A percentile compares a stretch with the other conserved stretches of the same genome.
These are phyloP conservation scores for Flaveria trinervia DNA, from an alignment of 129 eudicot genomes.

Conservation along the genomic window DNA sequence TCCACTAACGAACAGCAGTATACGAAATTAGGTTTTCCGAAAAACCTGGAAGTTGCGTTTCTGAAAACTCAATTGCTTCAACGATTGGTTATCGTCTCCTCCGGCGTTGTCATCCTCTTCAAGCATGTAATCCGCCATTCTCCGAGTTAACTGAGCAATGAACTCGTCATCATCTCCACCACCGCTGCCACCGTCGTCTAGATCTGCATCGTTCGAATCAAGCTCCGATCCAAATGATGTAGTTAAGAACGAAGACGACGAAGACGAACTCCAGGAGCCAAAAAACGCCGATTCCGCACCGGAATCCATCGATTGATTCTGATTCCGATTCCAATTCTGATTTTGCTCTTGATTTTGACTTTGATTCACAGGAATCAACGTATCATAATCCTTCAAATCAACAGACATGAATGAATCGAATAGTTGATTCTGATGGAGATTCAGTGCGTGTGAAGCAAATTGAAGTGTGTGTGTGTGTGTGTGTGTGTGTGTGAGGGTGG, in stretches of 20 bases:
- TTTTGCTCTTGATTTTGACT: background rate
- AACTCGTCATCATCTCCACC: conserved; percentile 45
- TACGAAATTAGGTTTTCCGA: conserved; percentile 22
- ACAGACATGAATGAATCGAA: conserved; percentile 15
- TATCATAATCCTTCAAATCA: conserved; percentile 24
- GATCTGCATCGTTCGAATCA: conserved; percentile 54
- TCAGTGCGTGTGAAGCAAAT: conserved; percentile 8
- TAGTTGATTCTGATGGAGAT: background rate
- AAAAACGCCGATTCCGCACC: conserved; percentile 43
- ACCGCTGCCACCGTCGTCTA: conserved; percentile 34
- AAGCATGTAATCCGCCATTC: conserved; percentile 80
- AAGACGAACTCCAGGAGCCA: conserved; percentile 49
- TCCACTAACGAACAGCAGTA: conserved; percentile 5
- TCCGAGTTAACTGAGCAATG: conserved; percentile 71
- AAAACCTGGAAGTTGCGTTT: conserved; percentile 37
- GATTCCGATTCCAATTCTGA: background rate
- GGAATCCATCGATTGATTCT: conserved; percentile 14
- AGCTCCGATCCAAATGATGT: conserved; percentile 58
- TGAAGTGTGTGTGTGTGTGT: conserved; percentile 4
- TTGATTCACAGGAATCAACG: conserved; percentile 18
- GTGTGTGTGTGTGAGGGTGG: conserved; percentile 10
- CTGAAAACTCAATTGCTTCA: conserved; percentile 25
- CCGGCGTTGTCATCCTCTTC: conserved; percentile 49
- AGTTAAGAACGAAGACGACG: conserved; percentile 52
- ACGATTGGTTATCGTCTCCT: background rate